These are phyloP conservation scores for Spergularia bocconei DNA, from an alignment of 148 eudicot genomes.

Conservation along the genomic window DNA sequence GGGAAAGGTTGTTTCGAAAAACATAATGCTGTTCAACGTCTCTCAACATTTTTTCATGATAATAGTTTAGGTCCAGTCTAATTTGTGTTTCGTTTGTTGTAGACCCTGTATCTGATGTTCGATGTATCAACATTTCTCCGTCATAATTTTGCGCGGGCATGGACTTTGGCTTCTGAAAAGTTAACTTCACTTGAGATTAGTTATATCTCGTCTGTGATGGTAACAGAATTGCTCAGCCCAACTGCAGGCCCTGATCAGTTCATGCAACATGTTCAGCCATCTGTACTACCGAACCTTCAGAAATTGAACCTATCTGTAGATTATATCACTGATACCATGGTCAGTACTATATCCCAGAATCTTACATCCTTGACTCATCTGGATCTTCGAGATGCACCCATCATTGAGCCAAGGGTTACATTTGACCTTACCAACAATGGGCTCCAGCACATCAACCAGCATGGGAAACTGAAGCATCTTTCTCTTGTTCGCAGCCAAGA, in stretches of 20 bases:
- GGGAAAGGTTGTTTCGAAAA: too few species aligned
- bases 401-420: conserved; percentile 72
- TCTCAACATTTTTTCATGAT: too few species aligned
- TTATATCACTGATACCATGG: conserved; percentile 87
- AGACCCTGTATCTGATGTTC: conserved; percentile 83
- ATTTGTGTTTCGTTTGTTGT: conserved; percentile 30
- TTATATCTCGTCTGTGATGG: conserved; percentile 74
- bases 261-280: conserved; percentile 32
- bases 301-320: conserved; percentile 84
- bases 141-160: conserved; percentile 70
- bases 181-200: conserved; percentile 75
- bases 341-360: conserved; percentile 58
- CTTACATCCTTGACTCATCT: conserved; percentile 65
- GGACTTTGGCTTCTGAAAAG: conserved; percentile 72
- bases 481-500: conserved; percentile 87
- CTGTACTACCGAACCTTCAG: conserved; percentile 61
- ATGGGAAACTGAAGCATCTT: conserved; percentile 82
- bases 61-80: neutral
- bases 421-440: conserved; percentile 88
- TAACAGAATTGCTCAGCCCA: conserved; percentile 77
- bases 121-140: conserved; percentile 84
- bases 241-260: conserved; percentile 46
- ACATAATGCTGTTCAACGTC: too few species aligned
- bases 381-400: conserved; percentile 94
- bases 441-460: conserved; percentile 73